Conservation (phyloP, 2,329 filamentous ascomycete genomes). For the Esteya vermicola region DNA sequence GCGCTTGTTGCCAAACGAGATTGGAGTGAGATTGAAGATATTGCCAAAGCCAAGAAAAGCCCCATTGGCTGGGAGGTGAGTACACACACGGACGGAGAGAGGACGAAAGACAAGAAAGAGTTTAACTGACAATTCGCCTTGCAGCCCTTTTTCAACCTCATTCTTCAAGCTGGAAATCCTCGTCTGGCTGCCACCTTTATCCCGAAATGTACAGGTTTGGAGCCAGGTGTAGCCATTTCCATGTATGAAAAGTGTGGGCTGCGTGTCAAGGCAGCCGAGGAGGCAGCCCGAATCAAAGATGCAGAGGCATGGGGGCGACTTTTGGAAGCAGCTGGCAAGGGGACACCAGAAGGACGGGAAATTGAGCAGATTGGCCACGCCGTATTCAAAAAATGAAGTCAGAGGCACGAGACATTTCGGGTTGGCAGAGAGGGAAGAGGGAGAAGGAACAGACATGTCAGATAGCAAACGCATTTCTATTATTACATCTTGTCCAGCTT, state of each 20-base stretch:
- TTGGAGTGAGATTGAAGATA: conserved; percentile 85
- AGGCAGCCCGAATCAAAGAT: conserved; percentile 74
- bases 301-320: conserved; percentile 59
- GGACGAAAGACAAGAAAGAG: too few species aligned
- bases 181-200: conserved; percentile 74
- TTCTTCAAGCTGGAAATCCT: conserved; percentile 77
- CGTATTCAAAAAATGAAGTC: conserved; percentile 34
- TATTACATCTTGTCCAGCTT: too few species aligned
- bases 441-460: too few species aligned
- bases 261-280: conserved; percentile 77
- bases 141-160: conserved; percentile 82
- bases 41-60: conserved; percentile 63
- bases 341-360: conserved; percentile 53
- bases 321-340: conserved; percentile 57
- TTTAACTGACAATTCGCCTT: neutral
- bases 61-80: conserved; percentile 93
- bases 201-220: conserved; percentile 66
- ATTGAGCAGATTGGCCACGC: conserved; percentile 65
- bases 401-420: neutral
- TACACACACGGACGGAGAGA: too few species aligned
- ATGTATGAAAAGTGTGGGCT: conserved; percentile 98
- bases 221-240: conserved; percentile 55
- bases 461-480: too few species aligned
- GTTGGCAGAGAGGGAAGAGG: too few species aligned
- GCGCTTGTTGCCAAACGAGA: conserved; percentile 81